A percentile compares a stretch with the other conserved stretches of the same genome.
phyloP scores from a whole-genome alignment of 768 basidiomycete genomes.

The Gautieria morchelliformis region DNA sequence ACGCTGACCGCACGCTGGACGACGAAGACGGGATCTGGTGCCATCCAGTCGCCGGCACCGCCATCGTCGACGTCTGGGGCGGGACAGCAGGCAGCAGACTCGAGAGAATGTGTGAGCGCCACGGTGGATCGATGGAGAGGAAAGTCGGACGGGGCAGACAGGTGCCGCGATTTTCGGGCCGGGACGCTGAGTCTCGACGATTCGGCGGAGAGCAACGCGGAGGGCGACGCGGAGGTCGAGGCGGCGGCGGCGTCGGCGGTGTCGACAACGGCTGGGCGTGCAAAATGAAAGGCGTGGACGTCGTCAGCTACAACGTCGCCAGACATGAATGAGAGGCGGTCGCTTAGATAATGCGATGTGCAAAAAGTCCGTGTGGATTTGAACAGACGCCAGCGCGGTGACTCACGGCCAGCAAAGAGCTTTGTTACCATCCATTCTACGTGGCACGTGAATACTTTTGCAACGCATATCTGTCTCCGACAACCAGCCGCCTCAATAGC shows the following conservation, averaged over 20 bases:
- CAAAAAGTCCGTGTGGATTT: too few species aligned
- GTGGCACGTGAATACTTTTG: too few species aligned
- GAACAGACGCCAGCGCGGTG: too few species aligned
- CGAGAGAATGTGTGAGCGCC: conserved; percentile 2
- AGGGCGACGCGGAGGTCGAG: neutral
- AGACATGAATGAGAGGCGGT: too few species aligned
- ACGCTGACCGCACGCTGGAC: conserved; percentile 59
- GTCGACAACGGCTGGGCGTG: neutral
- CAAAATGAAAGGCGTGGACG: neutral
- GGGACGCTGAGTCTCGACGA: neutral
- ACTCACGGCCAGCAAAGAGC: too few species aligned
- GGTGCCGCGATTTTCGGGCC: neutral
- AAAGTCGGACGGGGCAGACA: neutral
- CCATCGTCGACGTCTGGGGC: neutral
- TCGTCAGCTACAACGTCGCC: too few species aligned
- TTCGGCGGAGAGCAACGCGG: neutral
- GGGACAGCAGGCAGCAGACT: neutral
- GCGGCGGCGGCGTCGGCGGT: neutral
- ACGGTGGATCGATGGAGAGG: neutral
- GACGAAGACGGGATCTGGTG: conserved; percentile 30
- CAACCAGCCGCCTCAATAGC: too few species aligned
- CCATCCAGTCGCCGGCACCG: conserved; percentile 51
- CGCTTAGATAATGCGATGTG: too few species aligned
- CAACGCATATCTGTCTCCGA: too few species aligned
- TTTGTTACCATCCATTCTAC: too few species aligned